These are phyloP conservation scores for Papilionanthe hybrid DNA, from an alignment of 116 monocot genomes.

Conservation along the genomic window DNA sequence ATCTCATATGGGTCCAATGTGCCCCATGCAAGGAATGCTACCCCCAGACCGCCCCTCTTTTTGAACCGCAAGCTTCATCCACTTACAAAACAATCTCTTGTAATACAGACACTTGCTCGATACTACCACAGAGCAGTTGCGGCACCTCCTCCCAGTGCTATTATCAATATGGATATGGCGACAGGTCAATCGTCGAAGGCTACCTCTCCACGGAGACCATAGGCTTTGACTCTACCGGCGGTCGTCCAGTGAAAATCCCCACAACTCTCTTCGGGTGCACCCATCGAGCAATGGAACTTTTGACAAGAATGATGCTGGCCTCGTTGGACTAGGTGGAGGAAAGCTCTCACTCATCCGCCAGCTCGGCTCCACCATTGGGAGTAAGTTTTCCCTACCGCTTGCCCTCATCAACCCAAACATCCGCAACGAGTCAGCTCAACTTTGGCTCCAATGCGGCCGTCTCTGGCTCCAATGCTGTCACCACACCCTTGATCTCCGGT, in stretches of 20 bases:
- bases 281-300: slow-evolving; percentile 31
- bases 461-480: neutral
- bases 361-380: slow-evolving; percentile 21
- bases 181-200: too few species aligned
- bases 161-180: slow-evolving; percentile 2
- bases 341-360: slow-evolving; percentile 18
- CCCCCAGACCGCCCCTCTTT: too few species aligned
- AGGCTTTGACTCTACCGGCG: slow-evolving; percentile 13
- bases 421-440: slow-evolving; percentile 14
- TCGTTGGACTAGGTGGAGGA: slow-evolving; percentile 33
- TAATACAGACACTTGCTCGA: neutral
- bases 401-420: neutral
- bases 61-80: too few species aligned
- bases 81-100: too few species aligned
- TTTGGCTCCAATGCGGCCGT: slow-evolving; percentile 17
- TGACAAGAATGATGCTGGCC: slow-evolving; percentile 13
- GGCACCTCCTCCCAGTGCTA: slow-evolving; percentile 6
- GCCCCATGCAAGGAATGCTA: neutral
- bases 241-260: neutral
- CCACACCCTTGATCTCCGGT: slow-evolving; percentile 15
- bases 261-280: slow-evolving; percentile 41
- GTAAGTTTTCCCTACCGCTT: slow-evolving; percentile 59
- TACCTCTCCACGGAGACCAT: slow-evolving; percentile 8
- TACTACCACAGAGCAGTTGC: neutral
- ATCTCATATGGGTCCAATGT: slow-evolving; percentile 40